Conservation (phyloP, 495 filamentous ascomycete genomes). For the Saxispiralis lemnorum region DNA sequence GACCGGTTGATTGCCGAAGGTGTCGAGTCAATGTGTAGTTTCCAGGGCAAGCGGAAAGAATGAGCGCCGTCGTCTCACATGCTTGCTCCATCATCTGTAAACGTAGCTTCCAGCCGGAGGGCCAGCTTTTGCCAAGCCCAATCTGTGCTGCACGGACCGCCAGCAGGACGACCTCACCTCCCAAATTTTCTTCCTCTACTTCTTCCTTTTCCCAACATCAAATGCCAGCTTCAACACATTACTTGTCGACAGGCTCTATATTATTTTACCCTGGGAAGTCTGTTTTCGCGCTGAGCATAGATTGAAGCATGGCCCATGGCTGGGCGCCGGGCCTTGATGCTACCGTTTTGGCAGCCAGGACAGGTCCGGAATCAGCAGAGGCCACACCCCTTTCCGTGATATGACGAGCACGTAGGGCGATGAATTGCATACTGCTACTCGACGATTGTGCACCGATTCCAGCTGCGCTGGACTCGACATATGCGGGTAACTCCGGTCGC, state of each 20-base stretch:
- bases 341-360: conserved; percentile 46
- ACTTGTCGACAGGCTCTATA: conserved; percentile 38
- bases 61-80: too few relatives aligned
- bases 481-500: too few relatives aligned
- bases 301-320: conserved; percentile 44
- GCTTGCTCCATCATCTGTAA: background rate
- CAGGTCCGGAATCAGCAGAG: conserved; percentile 64
- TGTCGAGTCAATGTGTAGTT: background rate
- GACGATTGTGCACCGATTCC: too few relatives aligned
- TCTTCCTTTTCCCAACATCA: conserved; percentile 34
- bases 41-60: too few relatives aligned
- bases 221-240: conserved; percentile 30
- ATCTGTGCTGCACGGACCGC: background rate
- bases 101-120: conserved; percentile 7
- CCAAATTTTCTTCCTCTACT: conserved; percentile 28
- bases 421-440: too few relatives aligned
- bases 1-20: background rate
- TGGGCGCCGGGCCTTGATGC: conserved; percentile 63
- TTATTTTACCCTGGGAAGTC: conserved; percentile 29
- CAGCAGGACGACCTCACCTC: conserved; percentile 17
- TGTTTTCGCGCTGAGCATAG: conserved; percentile 62
- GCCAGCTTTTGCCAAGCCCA: conserved; percentile 1
- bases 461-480: too few relatives aligned
- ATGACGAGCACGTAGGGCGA: too few relatives aligned
- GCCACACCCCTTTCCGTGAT: conserved; percentile 33